phyloP scores from a whole-genome alignment of 1,284 basidiomycete genomes.

The Sanguinoderma infundibulare region DNA sequence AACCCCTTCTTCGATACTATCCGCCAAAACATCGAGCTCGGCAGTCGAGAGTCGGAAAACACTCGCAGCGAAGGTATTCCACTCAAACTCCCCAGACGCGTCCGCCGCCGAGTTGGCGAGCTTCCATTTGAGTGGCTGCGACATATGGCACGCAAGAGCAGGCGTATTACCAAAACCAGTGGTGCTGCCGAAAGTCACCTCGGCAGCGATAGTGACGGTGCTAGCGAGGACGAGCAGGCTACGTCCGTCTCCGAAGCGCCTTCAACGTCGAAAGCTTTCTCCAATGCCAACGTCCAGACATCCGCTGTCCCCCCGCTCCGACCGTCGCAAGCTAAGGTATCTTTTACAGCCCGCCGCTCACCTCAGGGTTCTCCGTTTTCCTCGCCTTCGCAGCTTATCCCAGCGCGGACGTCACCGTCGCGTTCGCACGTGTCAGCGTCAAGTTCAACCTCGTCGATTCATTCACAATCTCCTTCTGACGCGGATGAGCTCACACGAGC shows the following conservation, averaged over 20 bases:
- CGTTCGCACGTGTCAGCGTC: constrained; percentile 1
- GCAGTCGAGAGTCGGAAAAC: constrained; percentile 57
- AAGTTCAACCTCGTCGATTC: constrained; percentile 26
- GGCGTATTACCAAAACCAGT: constrained; percentile 40
- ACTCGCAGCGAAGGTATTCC: constrained; percentile 75
- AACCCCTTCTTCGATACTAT: constrained; percentile 97
- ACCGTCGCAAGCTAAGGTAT: neutral
- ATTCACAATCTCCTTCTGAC: constrained; percentile 37
- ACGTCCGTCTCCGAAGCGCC: neutral
- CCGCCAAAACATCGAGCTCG: constrained; percentile 92
- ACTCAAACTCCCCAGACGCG: constrained; percentile 68
- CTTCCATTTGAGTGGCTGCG: constrained; percentile 86
- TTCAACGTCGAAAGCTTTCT: constrained; percentile 3
- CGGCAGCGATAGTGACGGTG: constrained; percentile 15
- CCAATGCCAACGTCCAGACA: neutral
- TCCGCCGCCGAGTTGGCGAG: constrained; percentile 67
- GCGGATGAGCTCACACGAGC: constrained; percentile 58
- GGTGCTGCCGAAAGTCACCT: constrained; percentile 20
- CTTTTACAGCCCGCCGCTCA: constrained; percentile 10
- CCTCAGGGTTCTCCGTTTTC: constrained; percentile 21
- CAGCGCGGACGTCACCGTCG: neutral
- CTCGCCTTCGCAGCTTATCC: constrained; percentile 16
- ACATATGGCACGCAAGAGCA: constrained; percentile 59
- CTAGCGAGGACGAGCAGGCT: neutral
- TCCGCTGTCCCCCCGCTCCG: neutral